phyloP scores from a whole-genome alignment of 2,329 filamentous ascomycete genomes.

The Teratosphaeria nubilosa region DNA sequence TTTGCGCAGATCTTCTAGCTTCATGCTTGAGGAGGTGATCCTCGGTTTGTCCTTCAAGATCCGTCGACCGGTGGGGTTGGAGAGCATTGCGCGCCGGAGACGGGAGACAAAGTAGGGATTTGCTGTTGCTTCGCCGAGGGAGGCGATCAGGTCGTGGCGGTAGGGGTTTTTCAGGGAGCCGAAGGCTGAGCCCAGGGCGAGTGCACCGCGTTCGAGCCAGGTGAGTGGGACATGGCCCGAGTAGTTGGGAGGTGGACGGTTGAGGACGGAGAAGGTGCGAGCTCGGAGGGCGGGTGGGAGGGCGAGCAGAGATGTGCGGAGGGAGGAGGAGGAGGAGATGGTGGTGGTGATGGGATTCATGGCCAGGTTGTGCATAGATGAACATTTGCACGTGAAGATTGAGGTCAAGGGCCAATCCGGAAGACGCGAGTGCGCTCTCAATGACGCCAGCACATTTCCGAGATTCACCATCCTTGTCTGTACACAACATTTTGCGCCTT shows the following conservation, averaged over 20 bases:
- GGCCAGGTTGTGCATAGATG: not conserved
- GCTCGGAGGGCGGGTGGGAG: constrained; percentile 23
- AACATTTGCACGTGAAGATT: not conserved
- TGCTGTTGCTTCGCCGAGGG: constrained; percentile 87
- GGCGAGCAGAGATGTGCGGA: constrained; percentile 10
- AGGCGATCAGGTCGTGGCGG: constrained; percentile 83
- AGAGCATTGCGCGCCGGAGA: constrained; percentile 85
- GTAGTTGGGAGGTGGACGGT: constrained; percentile 78
- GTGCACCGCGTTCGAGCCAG: constrained; percentile 59
- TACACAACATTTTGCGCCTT: not conserved
- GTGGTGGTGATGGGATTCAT: not conserved
- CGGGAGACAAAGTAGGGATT: constrained; percentile 91
- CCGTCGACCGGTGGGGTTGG: constrained; percentile 69
- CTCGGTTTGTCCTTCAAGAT: constrained; percentile 86
- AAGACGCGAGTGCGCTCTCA: not conserved
- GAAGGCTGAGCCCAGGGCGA: constrained; percentile 54
- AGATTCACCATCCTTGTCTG: not conserved
- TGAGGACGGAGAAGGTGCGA: constrained; percentile 66
- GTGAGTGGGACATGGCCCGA: constrained; percentile 87
- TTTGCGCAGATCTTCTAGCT: constrained; percentile 58
- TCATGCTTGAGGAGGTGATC: constrained; percentile 64
- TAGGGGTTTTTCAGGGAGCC: constrained; percentile 61
- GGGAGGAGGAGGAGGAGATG: not conserved
- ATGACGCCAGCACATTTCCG: not conserved
- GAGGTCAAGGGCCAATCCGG: not conserved